Conservation (phyloP, 805 yeast genomes). For the Starmera dryadoides region DNA sequence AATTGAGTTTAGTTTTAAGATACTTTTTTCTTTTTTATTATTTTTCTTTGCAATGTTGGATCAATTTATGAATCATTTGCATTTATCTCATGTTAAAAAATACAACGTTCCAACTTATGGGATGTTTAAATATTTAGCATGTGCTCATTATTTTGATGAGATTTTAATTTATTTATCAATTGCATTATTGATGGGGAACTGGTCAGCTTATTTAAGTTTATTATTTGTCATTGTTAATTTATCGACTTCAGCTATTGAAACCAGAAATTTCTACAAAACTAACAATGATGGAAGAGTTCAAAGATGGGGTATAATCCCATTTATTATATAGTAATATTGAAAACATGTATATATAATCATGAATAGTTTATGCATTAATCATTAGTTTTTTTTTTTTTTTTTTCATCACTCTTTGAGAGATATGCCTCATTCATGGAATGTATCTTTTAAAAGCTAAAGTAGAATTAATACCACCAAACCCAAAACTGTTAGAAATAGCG, state of each 20-base stretch:
- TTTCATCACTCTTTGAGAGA: background rate
- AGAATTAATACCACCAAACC: conserved; percentile 96
- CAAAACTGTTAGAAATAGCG: conserved; percentile 87
- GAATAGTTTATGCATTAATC: background rate
- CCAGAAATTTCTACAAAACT: conserved; percentile 36
- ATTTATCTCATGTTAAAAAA: conserved; percentile 16
- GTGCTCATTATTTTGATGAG: conserved; percentile 72
- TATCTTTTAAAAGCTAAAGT: conserved; percentile 48
- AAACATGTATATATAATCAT: background rate
- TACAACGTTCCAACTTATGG: conserved; percentile 46
- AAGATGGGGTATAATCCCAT: conserved; percentile 32
- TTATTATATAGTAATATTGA: conserved; percentile 7
- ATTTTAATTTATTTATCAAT: conserved; percentile 41
- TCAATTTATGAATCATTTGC: conserved; percentile 30
- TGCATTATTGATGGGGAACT: conserved; percentile 11
- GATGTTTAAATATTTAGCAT: conserved; percentile 40
- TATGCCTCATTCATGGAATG: background rate
- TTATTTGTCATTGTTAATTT: conserved; percentile 37
- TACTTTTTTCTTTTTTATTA: conserved; percentile 9
- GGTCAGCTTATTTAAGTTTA: conserved; percentile 12
- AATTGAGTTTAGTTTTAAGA: conserved; percentile 2
- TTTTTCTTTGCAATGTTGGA: conserved; percentile 29
- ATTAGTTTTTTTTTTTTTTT: background rate
- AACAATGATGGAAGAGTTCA: conserved; percentile 14
- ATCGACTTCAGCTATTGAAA: conserved; percentile 48